Evolutionary conservation across 495 filamentous ascomycete genomes (phyloP), one percentile per base, ranked within the genome.

Genomic region (Sabuloglossum arenarium): DNA sequence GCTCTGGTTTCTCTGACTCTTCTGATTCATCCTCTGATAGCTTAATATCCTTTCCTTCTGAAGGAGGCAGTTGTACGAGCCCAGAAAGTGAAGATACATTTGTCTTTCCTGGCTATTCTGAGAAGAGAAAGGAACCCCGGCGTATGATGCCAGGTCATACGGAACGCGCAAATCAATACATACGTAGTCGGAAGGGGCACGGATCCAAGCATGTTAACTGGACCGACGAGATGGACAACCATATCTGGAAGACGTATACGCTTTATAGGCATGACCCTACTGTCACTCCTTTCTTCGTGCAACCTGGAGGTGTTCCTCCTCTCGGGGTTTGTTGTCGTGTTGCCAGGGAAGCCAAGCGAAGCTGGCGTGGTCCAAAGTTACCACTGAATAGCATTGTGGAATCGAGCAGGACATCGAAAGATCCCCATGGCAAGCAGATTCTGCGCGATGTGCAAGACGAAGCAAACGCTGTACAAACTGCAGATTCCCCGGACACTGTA

Each of bases 171-270:
- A 43, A 39, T 12, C 55, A 9, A 10, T 43, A 19, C 24, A 56
- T 50, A 23, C 24, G 30, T 19, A 27, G 56, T 27, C 56, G 46
- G 31, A 59, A 59, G 16, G 47, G 28, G 14, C 47, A 27, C 25
- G 47, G 47, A 9, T 59, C 59, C 30, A 69, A 68, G 12, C 61
- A 67, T 29, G 32, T 65, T 19, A 62, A 63, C 25, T 98, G 89
- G 88, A 93, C 85, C 1, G 76, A 81, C 47, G 84, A 87, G 21
- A 93, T 94, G 86, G 88, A 89, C 67, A 80, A 82, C 34, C 91
- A 98, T 64, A 68, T 98, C 29, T 97, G 93, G 93, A 80, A 84
- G 32, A 88, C 85, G 1, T 97, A 94, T 64, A 71, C 85, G 60
- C 66, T 84, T 10, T 98, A 95, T 63, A 71, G 96, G 11, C 83